Evolutionary conservation across 116 monocot genomes (phyloP), one percentile per base, ranked within the genome.

Genomic region (Iris pallida): DNA sequence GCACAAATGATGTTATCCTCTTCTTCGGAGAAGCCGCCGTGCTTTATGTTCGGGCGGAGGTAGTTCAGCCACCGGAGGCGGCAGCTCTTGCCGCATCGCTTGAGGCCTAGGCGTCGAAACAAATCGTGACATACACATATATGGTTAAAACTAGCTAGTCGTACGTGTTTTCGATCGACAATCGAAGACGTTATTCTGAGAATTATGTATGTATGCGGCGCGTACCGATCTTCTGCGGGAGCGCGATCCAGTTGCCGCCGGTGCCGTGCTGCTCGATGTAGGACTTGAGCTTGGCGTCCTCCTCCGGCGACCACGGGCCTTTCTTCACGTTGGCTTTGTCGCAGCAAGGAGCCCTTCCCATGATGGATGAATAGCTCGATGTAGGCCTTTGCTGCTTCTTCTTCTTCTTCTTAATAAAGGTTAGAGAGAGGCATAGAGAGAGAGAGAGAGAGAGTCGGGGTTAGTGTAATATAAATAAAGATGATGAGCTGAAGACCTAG

Each of bases 271-370:
- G 61, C 64, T 90, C 90, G 19, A 90, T 86, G 76, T 80, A 90
- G 41, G 90, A 70, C 76, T 78, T 90, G 76, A 90, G 90, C 83
- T 76, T 83, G 17, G 78, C 67, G 47, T 90, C 90, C 47, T 90
- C 90, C 53, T 90, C 90, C 0, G 90, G 85, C 0, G 90, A 85
- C 90, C 86, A 90, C 7, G 90, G 90, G 0, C 90, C 90, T 52
- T 76, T 90, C 83, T 90, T 90, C 65, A 90, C 90, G 71, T 78
- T 90, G 64, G 83, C 78, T 58, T 90, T 90, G 75, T 90, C 90
- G 51, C 86, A 90, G 64, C 89, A 90, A 53, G 89, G 89, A 48
- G 89, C 83, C 75, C 89, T 77, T 20, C 89, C 88, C 88, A 88
- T 88, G 82, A 30, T 30, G 30, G 30, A n/a, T 30, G 30, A 30